Percentiles rank a stretch among this genome's conserved stretches.
Conservation (phyloP, 2,329 filamentous ascomycete species). For the Teratosphaeria nubilosa region DNA sequence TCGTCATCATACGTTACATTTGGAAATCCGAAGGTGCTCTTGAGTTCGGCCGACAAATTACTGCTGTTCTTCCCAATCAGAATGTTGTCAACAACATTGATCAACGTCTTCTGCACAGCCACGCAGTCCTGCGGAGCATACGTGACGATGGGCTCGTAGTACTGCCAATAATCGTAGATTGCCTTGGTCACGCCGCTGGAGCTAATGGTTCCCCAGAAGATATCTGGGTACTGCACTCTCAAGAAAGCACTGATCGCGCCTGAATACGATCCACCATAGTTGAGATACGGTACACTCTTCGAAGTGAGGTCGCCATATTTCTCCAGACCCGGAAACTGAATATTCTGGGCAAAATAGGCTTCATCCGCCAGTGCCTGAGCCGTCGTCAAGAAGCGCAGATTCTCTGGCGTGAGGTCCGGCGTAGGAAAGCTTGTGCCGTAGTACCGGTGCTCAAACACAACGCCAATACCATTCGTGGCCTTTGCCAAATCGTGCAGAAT, state of each 20-base stretch:
- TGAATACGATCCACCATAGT: constrained; percentile 77
- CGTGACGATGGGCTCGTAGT: constrained; percentile 48
- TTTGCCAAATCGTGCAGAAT: constrained; percentile 61
- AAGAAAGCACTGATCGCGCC: constrained; percentile 70
- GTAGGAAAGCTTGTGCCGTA: constrained; percentile 69
- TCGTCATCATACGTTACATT: constrained; percentile 40
- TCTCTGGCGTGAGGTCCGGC: constrained; percentile 55
- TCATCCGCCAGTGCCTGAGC: constrained; percentile 75
- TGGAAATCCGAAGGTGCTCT: constrained; percentile 43
- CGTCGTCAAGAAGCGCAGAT: constrained; percentile 70
- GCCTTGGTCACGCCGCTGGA: constrained; percentile 71
- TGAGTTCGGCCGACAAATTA: constrained; percentile 36
- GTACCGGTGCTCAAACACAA: constrained; percentile 79
- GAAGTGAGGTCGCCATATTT: constrained; percentile 54
- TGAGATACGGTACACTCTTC: constrained; percentile 58
- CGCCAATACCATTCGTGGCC: constrained; percentile 63
- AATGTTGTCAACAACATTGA: constrained; percentile 50
- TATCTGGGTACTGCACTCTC: constrained; percentile 64
- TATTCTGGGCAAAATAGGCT: constrained; percentile 67
- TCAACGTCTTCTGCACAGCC: constrained; percentile 50
- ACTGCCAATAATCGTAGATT: constrained; percentile 61
- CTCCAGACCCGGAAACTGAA: constrained; percentile 61
- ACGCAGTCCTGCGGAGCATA: constrained; percentile 55
- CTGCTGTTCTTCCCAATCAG: constrained; percentile 39
- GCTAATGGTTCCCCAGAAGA: constrained; percentile 69